Conservation (phyloP, 805 yeast species). For the Pichia insulana region DNA sequence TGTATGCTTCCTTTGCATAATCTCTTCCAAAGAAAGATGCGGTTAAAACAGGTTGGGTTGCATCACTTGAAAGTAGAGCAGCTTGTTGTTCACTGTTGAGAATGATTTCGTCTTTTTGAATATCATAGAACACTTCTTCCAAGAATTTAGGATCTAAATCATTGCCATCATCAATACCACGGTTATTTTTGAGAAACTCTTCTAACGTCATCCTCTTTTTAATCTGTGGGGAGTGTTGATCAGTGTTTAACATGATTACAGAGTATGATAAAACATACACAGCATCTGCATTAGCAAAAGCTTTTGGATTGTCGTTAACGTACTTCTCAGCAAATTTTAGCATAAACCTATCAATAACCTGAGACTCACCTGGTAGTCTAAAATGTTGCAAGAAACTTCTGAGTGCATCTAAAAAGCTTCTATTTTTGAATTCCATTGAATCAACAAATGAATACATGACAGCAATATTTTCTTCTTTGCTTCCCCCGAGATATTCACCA, state of each 20-base stretch:
- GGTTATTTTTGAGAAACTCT: slow-evolving; percentile 77
- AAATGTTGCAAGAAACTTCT: slow-evolving; percentile 78
- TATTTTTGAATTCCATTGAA: slow-evolving; percentile 62
- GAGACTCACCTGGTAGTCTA: slow-evolving; percentile 96
- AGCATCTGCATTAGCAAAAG: slow-evolving; percentile 86
- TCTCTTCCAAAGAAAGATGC: slow-evolving; percentile 63
- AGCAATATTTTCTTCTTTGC: slow-evolving; percentile 64
- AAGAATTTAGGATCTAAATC: slow-evolving; percentile 73
- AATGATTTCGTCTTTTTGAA: slow-evolving; percentile 77
- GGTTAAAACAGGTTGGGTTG: slow-evolving; percentile 26
- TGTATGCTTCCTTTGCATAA: slow-evolving; percentile 69
- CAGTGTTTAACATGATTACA: slow-evolving; percentile 88
- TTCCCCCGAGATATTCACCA: slow-evolving; percentile 92
- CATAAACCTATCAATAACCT: slow-evolving; percentile 94
- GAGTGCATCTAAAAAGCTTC: slow-evolving; percentile 76
- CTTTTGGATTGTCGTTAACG: slow-evolving; percentile 78
- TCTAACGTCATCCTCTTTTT: slow-evolving; percentile 81
- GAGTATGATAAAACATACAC: slow-evolving; percentile 91
- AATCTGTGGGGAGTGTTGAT: slow-evolving; percentile 82
- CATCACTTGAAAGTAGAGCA: slow-evolving; percentile 66
- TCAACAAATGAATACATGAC: slow-evolving; percentile 94
- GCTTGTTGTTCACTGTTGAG: slow-evolving; percentile 90
- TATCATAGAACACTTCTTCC: slow-evolving; percentile 65
- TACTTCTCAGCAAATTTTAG: slow-evolving; percentile 92
- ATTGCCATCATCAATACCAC: slow-evolving; percentile 87